Percentiles rank a stretch among this genome's conserved stretches.
phyloP scores from a whole-genome alignment of 176 grass and related monocot species.

The Oryza glumipatula region DNA sequence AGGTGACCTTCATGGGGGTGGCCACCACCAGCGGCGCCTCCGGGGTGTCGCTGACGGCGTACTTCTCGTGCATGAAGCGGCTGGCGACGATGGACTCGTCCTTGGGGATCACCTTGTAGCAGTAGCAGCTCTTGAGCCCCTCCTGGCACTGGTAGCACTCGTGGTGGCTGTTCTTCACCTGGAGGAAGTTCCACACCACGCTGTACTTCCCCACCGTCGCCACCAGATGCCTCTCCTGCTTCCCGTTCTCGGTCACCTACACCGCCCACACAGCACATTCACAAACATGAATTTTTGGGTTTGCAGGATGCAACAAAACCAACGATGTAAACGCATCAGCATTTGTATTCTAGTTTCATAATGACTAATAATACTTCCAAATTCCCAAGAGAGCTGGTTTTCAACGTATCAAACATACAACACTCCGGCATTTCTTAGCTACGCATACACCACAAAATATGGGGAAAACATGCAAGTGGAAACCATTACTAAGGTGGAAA shows the following conservation, averaged over 20 bases:
- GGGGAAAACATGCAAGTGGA: background rate
- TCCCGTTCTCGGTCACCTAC: constrained; percentile 84
- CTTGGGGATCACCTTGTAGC: constrained; percentile 93
- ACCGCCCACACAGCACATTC: background rate
- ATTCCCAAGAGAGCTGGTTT: background rate
- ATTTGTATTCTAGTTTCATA: background rate
- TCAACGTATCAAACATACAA: background rate
- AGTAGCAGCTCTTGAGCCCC: constrained; percentile 91
- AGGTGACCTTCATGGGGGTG: constrained; percentile 86
- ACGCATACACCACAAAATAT: background rate
- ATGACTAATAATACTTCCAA: background rate
- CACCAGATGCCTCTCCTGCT: constrained; percentile 86
- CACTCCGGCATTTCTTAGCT: background rate
- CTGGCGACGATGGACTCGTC: constrained; percentile 78
- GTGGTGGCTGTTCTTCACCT: constrained; percentile 87
- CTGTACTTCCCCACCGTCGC: constrained; percentile 88
- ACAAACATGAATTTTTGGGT: background rate
- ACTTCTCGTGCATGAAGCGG: constrained; percentile 92
- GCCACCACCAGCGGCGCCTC: constrained; percentile 91
- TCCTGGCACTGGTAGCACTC: constrained; percentile 85
- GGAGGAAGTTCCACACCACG: constrained; percentile 90
- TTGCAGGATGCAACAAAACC: background rate
- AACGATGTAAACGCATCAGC: background rate
- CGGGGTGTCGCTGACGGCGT: constrained; percentile 57
- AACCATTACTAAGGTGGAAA: background rate